phyloP scores from a whole-genome alignment of 306 rosid genomes.

The Arachis hypogaea region DNA sequence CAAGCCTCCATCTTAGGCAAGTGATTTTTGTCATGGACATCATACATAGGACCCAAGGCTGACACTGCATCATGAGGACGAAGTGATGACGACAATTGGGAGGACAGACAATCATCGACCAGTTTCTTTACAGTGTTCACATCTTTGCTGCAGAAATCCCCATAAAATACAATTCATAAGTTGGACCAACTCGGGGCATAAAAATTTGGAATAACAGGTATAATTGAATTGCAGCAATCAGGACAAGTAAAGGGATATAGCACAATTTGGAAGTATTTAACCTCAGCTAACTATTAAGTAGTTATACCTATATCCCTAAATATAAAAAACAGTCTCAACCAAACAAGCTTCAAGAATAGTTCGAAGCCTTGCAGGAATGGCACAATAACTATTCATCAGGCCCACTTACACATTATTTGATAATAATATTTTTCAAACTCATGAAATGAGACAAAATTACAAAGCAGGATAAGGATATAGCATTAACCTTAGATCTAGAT shows the following conservation, averaged over 20 bases:
- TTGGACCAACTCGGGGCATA: constrained; percentile 12
- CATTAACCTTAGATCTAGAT: constrained; percentile 32
- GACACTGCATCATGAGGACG: constrained; percentile 99
- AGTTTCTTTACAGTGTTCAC: constrained; percentile 89
- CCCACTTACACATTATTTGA: constrained; percentile 9
- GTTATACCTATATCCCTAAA: constrained; percentile 25
- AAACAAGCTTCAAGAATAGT: constrained; percentile 20
- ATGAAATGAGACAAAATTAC: constrained; percentile 15
- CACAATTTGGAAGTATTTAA: constrained; percentile 8
- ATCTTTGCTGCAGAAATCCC: constrained; percentile 83
- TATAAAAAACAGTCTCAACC: constrained; percentile 19
- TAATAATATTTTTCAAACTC: constrained; percentile 18
- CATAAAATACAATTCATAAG: constrained; percentile 16
- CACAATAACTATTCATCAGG: constrained; percentile 1
- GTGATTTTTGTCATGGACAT: constrained; percentile 88
- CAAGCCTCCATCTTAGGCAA: constrained; percentile 86
- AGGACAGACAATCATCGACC: constrained; percentile 88
- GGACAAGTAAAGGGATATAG: constrained; percentile 13
- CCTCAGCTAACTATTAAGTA: constrained; percentile 9
- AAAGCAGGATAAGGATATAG: constrained; percentile 19
- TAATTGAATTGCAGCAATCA: constrained; percentile 13
- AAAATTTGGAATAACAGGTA: constrained; percentile 2
- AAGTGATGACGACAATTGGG: constrained; percentile 85
- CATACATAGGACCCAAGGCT: constrained; percentile 98
- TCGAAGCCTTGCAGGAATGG: constrained; percentile 16